Evolutionary conservation across 1,139 yeast genomes (phyloP).

Genomic region (Hemisphaericaspora xylanilytica): DNA sequence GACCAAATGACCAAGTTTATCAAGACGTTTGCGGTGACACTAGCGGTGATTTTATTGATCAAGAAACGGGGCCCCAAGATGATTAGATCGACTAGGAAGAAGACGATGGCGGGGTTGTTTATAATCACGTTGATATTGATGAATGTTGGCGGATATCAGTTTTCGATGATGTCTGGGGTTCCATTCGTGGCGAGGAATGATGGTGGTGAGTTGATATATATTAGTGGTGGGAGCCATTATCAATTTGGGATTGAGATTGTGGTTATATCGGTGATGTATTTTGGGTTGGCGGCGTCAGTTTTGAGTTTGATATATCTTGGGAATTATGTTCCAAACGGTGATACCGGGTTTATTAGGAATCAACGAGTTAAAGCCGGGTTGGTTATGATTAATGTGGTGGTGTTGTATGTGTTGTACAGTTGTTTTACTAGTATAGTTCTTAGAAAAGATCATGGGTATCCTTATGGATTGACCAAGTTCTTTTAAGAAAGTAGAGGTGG

Average conservation of each 20-base stretch:
- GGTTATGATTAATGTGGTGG: conserved; percentile 19
- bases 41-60: conserved; percentile 43
- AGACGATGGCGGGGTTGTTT: conserved; percentile 34
- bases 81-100: conserved; percentile 31
- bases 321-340: conserved; percentile 22
- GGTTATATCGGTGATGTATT: conserved; percentile 49
- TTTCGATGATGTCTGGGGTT: conserved; percentile 54
- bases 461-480: conserved; percentile 34
- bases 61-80: conserved; percentile 47
- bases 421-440: conserved; percentile 38
- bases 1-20: conserved; percentile 43
- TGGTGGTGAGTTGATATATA: conserved; percentile 46
- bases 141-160: conserved; percentile 62
- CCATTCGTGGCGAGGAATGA: conserved; percentile 61
- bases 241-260: conserved; percentile 70
- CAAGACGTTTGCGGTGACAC: conserved; percentile 46
- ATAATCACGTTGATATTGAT: conserved; percentile 41
- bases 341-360: conserved; percentile 14
- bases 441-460: conserved; percentile 42
- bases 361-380: conserved; percentile 19
- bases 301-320: conserved; percentile 42
- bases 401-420: conserved; percentile 34
- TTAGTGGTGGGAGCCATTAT: conserved; percentile 62
- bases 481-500: conserved; percentile 21
- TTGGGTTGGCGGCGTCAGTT: conserved; percentile 38